Evolutionary conservation across 495 filamentous ascomycete genomes (phyloP), one percentile per base, ranked within the genome.

Genomic region (Hapsidospora chrysogenum): DNA sequence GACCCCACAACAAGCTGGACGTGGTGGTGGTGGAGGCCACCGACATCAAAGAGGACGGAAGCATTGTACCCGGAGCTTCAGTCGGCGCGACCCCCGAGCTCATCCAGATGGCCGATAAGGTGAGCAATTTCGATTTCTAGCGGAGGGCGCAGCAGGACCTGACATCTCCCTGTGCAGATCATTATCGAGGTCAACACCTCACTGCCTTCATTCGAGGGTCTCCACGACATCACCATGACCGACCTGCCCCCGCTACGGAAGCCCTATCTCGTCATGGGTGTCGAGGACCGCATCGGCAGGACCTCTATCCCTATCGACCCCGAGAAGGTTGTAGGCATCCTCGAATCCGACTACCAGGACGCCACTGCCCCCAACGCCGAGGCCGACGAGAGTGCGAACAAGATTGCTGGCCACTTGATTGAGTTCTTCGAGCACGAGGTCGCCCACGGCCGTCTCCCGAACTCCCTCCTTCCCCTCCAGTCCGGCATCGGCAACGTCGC

Each of bases 401-500:
- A 71, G 10, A 92, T 93, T 48, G 85, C 85, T 23, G 50, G 56
- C 31, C 76, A 93, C 54, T 58, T 93, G 29, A 86, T 92, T 42
- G 82, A 89, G 42, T 93, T 92, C 64, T 64, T 93, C 28, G 56
- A 64, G 53, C 78, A 85, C 56, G 80, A 92, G 52, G 83, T 92
- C 36, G 53, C 57, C 5, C 72, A 75, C 40, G 84, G 78, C 32
- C 74, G 85, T 27, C 66, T 93, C 29, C 85, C 85, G 1, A 49
- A 67, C 42, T 84, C 73, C 51, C 70, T 92, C 5, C 68, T 92
- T 8, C 85, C 85, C 4, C 68, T 93, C 38, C 85, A 93, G 48
- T 84, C 78, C 14, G 85, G 85, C 22, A 93, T 93, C 40, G 85
- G 85, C 34, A 93, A 93, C 62, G 92, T 93, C 47, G 85, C 85